Conservation (phyloP, 768 basidiomycete species). For the Mycena latifolia region DNA sequence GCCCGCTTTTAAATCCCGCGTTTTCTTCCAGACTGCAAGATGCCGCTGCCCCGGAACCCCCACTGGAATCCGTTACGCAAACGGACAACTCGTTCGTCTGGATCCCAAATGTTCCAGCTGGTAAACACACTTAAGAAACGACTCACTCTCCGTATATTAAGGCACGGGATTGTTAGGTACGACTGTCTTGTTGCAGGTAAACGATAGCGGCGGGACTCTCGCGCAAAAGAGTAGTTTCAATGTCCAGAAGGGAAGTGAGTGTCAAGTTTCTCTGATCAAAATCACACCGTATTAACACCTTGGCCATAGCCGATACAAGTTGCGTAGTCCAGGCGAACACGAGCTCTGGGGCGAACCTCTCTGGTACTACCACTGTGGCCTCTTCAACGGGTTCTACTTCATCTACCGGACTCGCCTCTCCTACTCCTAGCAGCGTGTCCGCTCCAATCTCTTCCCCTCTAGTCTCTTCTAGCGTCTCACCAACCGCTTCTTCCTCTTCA, state of each 20-base stretch:
- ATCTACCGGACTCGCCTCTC: background rate
- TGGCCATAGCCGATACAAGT: constrained; percentile 16
- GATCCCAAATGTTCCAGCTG: constrained; percentile 23
- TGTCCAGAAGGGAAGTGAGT: constrained; percentile 25
- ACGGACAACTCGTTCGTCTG: constrained; percentile 1
- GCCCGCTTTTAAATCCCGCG: background rate
- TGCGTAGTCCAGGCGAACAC: constrained; percentile 7
- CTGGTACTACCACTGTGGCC: too few species aligned
- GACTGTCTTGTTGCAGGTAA: background rate
- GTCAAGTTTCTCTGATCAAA: background rate
- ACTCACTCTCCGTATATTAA: background rate
- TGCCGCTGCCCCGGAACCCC: constrained; percentile 7
- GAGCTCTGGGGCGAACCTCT: background rate
- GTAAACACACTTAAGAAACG: background rate
- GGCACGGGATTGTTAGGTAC: constrained; percentile 3
- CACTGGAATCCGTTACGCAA: constrained; percentile 4
- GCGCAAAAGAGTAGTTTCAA: constrained; percentile 13
- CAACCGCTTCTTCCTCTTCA: background rate
- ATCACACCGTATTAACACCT: background rate
- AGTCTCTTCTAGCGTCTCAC: background rate
- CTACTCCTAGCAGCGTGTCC: background rate
- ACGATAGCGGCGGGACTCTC: constrained; percentile 19
- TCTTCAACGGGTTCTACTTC: background rate
- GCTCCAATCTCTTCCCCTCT: background rate
- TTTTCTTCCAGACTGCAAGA: constrained; percentile 4